Percentiles rank a stretch among this genome's conserved stretches.
Evolutionary conservation across 2,329 filamentous ascomycete species (phyloP).

Genomic region (Fusarium buharicum): DNA sequence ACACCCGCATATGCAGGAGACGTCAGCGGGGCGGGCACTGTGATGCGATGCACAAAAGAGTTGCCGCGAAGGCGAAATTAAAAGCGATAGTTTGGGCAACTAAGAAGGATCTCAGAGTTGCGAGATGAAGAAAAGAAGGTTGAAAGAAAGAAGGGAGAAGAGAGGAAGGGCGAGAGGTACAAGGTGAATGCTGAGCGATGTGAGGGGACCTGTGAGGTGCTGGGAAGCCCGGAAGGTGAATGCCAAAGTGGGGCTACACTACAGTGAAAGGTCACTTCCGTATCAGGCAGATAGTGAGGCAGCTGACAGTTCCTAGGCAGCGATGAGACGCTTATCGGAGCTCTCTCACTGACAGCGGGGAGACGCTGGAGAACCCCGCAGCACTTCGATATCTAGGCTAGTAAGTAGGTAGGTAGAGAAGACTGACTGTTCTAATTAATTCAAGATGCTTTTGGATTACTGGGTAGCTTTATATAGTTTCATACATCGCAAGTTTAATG

Average conservation of each 20-base stretch:
- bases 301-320: constrained; percentile 33
- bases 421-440: background rate
- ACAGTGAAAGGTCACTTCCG: constrained; percentile 41
- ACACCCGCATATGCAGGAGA: constrained; percentile 23
- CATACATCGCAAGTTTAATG: background rate
- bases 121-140: constrained; percentile 1
- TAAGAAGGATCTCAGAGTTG: background rate
- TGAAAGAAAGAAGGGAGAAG: constrained; percentile 19
- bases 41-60: constrained; percentile 4
- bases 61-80: background rate
- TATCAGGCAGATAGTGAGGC: constrained; percentile 45
- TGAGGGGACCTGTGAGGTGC: constrained; percentile 37
- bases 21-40: constrained; percentile 31
- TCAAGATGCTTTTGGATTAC: background rate
- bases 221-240: constrained; percentile 43
- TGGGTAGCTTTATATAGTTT: background rate
- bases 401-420: background rate
- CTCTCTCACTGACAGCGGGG: constrained; percentile 28
- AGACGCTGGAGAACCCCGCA: constrained; percentile 14
- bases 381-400: constrained; percentile 4
- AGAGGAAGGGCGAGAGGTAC: constrained; percentile 10
- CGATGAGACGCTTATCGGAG: constrained; percentile 48
- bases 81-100: background rate
- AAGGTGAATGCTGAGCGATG: constrained; percentile 15
- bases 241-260: constrained; percentile 47